Conservation (phyloP, 164 flowering plant species). For the Vitis rotundifolia region DNA sequence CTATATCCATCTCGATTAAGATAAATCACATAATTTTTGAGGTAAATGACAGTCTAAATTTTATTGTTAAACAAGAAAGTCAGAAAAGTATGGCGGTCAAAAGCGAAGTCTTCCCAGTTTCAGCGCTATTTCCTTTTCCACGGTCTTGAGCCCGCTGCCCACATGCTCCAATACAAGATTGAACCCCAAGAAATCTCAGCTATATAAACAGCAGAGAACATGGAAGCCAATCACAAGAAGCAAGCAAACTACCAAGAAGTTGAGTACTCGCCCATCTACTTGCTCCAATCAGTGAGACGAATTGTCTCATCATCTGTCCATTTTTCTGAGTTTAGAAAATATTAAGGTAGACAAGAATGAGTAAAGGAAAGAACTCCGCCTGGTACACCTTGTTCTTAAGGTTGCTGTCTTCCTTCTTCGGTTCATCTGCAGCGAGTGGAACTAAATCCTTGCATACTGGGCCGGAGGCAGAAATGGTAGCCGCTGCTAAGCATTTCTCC, state of each 20-base stretch:
- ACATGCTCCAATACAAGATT: background rate
- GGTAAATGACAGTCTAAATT: too few species aligned
- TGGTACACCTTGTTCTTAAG: background rate
- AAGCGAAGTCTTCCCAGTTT: background rate
- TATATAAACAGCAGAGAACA: background rate
- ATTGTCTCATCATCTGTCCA: too few species aligned
- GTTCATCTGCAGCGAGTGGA: background rate
- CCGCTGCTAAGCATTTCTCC: slow-evolving; percentile 21
- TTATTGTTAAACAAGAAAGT: too few species aligned
- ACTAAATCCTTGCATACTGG: background rate
- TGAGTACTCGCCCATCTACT: background rate
- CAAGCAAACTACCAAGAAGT: background rate
- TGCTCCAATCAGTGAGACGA: background rate
- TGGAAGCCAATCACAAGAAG: background rate
- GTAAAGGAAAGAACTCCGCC: background rate
- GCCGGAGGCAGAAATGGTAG: slow-evolving; percentile 5
- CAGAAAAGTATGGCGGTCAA: too few species aligned
- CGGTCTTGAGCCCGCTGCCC: too few species aligned
- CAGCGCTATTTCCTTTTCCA: too few species aligned
- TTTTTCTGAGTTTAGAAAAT: background rate
- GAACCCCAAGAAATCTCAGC: slow-evolving; percentile 8
- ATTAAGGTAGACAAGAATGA: background rate
- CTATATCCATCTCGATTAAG: too few species aligned
- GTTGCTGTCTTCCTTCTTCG: background rate
- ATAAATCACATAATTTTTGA: too few species aligned